phyloP scores from a whole-genome alignment of 495 filamentous ascomycete genomes.

The Daldinia grandis region DNA sequence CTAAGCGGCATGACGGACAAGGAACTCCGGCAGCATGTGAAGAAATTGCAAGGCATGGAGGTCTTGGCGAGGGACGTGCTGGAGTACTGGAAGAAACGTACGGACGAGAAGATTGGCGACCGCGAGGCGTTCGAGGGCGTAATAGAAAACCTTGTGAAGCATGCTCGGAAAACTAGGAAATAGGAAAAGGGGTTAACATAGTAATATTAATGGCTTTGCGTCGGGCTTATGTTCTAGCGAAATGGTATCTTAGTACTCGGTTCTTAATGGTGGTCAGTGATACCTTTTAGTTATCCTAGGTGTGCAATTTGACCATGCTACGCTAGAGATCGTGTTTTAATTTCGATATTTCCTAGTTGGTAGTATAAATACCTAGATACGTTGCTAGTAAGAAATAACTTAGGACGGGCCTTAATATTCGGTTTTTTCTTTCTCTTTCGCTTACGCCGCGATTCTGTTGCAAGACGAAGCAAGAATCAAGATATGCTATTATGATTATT shows the following conservation, averaged over 20 bases:
- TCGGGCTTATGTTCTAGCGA: neutral
- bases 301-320: neutral
- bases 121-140: conserved; percentile 97
- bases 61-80: conserved; percentile 76
- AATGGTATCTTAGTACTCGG: neutral
- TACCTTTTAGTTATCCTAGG: neutral
- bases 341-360: neutral
- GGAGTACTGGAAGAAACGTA: conserved; percentile 87
- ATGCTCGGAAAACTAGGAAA: conserved; percentile 88
- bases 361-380: neutral
- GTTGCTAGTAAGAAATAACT: neutral
- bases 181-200: conserved; percentile 40
- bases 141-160: conserved; percentile 96
- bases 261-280: neutral
- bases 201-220: conserved; percentile 15
- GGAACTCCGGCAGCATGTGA: conserved; percentile 80
- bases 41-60: conserved; percentile 71
- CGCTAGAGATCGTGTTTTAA: neutral
- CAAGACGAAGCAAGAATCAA: neutral
- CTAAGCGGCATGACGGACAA: conserved; percentile 75
- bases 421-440: neutral
- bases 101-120: conserved; percentile 84
- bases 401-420: neutral
- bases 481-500: neutral
- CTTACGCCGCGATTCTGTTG: neutral